Evolutionary conservation across 768 basidiomycete genomes (phyloP).

Genomic region (Porphyrellus cyaneotinctus): DNA sequence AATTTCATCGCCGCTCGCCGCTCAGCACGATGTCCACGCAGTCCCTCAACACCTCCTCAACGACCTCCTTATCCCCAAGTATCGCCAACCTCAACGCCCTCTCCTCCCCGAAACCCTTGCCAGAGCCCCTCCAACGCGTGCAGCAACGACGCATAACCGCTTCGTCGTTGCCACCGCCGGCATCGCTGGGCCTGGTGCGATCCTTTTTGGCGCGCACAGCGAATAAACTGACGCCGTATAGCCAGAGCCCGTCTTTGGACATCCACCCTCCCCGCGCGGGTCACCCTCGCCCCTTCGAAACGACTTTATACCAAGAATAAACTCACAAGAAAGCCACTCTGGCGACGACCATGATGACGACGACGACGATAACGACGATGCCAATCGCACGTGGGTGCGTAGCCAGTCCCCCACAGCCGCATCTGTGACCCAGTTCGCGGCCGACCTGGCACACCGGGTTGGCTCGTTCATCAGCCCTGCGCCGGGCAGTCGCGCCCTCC

Average conservation of each 20-base stretch:
- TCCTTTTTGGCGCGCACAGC: background rate
- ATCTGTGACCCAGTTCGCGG: constrained; percentile 69
- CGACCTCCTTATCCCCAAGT: constrained; percentile 32
- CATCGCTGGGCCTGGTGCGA: constrained; percentile 39
- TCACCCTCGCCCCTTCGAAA: constrained; percentile 75
- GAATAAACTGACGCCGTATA: constrained; percentile 16
- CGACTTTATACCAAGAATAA: constrained; percentile 44
- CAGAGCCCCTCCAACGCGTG: constrained; percentile 12
- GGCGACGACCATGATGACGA: constrained; percentile 39
- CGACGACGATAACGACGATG: constrained; percentile 32
- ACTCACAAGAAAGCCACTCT: constrained; percentile 49
- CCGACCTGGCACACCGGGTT: constrained; percentile 73
- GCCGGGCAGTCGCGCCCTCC: constrained; percentile 42
- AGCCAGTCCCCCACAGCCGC: constrained; percentile 56
- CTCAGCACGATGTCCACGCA: constrained; percentile 23
- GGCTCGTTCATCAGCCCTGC: constrained; percentile 59
- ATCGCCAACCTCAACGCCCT: constrained; percentile 33
- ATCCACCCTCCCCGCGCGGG: constrained; percentile 35
- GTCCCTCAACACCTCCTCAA: constrained; percentile 31
- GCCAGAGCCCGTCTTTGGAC: constrained; percentile 45
- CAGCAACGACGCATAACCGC: constrained; percentile 38
- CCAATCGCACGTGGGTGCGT: constrained; percentile 28
- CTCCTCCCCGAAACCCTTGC: constrained; percentile 24
- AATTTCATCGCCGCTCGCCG: constrained; percentile 17
- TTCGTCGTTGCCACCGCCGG: constrained; percentile 35